Base-by-base conservation (phyloP, 164 flowering plant species). In the Macadamia integrifolia region DNA sequence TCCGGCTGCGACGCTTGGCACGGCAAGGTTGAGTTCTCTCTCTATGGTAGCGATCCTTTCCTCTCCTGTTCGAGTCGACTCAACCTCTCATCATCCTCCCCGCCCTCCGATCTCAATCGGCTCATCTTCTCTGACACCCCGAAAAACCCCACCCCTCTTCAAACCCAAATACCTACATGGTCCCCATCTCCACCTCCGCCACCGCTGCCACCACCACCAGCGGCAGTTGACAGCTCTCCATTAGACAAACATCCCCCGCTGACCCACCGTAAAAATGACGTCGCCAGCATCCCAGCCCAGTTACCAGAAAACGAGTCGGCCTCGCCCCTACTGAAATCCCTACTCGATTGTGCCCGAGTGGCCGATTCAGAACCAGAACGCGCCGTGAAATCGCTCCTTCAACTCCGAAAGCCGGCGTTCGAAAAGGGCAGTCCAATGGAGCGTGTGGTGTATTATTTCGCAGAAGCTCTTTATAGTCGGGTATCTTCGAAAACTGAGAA, bases 401-500 rank as follows among this genome's bases (percentile, higher is more conserved):
- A 73, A 23, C 82, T 94, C 62, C 69, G 84, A 62, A 86, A 83
- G 49, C 81, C 85, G 12, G 84, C 78, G 5, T 81, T 87, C 15
- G 88, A 82, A 40, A 67, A 67, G 40, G 99, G 99, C 10, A 87
- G 85, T 69, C 87, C 97, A 9, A 74, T 66, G 4, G 88, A 88
- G 69, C 70, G 99, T 60, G 90, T 92, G 0, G 84, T 79, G 14
- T 88, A 73, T 68, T 81, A 94, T 81, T 92, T 94, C 82, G 40
- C 78, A 0, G 84, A 88, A 70, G 99, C 91, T 6, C 83, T 94
- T 8, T 70, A 68, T 71, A 58, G 67, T 46, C 75, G 86, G 40
- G 62, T 83, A 4, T 74, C 81, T 10, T 68, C 53, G 0, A 74
- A 68, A 28, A 68, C 74, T 3, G 73, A 61, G 66, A 69, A 55